phyloP scores from a whole-genome alignment of 257 asterid genomes.

The Sherardia arvensis region DNA sequence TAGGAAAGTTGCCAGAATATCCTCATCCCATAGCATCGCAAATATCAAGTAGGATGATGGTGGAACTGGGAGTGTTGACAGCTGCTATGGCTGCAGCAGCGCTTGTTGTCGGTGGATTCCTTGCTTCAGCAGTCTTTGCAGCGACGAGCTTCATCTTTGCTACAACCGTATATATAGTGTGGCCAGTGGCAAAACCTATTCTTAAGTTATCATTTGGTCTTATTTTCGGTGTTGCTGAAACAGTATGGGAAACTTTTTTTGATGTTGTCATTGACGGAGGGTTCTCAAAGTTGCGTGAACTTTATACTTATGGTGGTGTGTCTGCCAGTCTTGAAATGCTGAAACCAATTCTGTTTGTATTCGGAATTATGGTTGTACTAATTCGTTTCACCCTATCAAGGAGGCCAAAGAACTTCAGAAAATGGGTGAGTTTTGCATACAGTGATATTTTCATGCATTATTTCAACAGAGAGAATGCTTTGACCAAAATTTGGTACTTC shows the following conservation, averaged over 20 bases:
- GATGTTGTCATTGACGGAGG: conserved; percentile 72
- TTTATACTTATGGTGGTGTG: conserved; percentile 70
- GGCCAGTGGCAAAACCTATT: conserved; percentile 84
- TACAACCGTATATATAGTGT: conserved; percentile 49
- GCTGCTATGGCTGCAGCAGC: conserved; percentile 84
- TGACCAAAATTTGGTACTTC: conserved; percentile 5
- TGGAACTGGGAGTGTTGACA: conserved; percentile 76
- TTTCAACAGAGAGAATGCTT: conserved; percentile 10
- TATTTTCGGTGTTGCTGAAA: conserved; percentile 48
- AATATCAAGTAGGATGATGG: conserved; percentile 88
- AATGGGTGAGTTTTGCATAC: conserved; percentile 63
- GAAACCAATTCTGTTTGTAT: conserved; percentile 62
- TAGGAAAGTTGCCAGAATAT: conserved; percentile 73
- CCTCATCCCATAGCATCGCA: conserved; percentile 85
- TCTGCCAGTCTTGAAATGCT: conserved; percentile 69
- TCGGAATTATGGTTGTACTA: conserved; percentile 74
- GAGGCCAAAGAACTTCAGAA: conserved; percentile 88
- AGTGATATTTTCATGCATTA: conserved; percentile 15
- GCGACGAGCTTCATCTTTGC: conserved; percentile 58
- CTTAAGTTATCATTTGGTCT: conserved; percentile 57
- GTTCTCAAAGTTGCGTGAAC: conserved; percentile 47
- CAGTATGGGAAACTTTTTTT: conserved; percentile 51
- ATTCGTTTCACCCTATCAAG: conserved; percentile 92
- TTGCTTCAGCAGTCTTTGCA: conserved; percentile 90
- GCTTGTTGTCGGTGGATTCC: conserved; percentile 65